Evolutionary conservation across 176 grass and related monocot genomes (phyloP).

Genomic region (Triticum timopheevii): DNA sequence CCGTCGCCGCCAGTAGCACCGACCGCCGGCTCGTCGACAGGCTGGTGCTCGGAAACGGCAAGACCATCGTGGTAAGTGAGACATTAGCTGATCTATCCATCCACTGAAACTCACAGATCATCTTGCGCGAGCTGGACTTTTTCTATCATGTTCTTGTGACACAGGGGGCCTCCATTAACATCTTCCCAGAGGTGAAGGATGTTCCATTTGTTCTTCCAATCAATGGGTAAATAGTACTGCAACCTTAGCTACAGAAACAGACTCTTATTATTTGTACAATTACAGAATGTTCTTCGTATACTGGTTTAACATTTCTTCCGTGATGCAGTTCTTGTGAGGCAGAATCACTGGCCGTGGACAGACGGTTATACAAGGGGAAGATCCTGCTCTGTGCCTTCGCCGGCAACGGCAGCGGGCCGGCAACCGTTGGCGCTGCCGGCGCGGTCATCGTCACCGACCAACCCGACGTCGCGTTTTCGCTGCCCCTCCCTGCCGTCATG

Average conservation of each 20-base stretch:
- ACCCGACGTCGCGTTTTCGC: not conserved
- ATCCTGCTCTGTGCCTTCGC: not conserved
- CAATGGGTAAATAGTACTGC: not conserved
- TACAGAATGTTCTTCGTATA: too few species aligned
- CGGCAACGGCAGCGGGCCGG: not conserved
- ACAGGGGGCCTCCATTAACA: constrained; percentile 21
- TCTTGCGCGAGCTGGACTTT: not conserved
- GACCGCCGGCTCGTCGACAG: constrained; percentile 30
- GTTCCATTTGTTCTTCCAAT: not conserved
- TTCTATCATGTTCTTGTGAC: not conserved
- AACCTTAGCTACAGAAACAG: not conserved
- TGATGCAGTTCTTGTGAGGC: constrained; percentile 12
- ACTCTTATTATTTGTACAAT: not conserved
- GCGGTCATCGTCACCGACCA: not conserved
- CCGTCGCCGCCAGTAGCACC: constrained; percentile 33
- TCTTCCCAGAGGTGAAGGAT: not conserved
- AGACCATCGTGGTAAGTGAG: constrained; percentile 14
- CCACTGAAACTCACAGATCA: not conserved
- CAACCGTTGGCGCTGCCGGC: not conserved
- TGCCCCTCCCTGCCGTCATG: not conserved
- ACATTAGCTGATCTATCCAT: not conserved
- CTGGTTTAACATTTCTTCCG: not conserved
- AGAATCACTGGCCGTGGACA: not conserved
- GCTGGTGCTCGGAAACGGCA: constrained; percentile 30
- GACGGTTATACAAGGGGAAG: constrained; percentile 23